phyloP scores from a whole-genome alignment of 306 rosid species.

The Nissolia schottii region DNA sequence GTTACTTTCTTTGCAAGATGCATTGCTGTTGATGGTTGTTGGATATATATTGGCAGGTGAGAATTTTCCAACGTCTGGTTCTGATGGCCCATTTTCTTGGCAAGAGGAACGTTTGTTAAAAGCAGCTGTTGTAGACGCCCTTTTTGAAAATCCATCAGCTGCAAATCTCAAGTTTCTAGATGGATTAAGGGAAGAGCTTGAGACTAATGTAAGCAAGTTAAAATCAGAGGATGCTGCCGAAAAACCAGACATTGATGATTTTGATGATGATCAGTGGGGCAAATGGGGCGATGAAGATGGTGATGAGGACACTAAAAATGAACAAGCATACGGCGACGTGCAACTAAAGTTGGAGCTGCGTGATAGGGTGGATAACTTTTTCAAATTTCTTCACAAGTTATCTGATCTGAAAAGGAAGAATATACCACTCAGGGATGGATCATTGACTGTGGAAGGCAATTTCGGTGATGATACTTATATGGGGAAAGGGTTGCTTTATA shows the following conservation, averaged over 20 bases:
- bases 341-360: conserved; percentile 95
- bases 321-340: conserved; percentile 56
- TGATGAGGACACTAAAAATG: conserved; percentile 41
- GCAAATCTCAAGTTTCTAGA: conserved; percentile 73
- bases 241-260: conserved; percentile 54
- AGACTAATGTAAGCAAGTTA: conserved; percentile 49
- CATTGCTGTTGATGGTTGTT: conserved; percentile 63
- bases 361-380: conserved; percentile 76
- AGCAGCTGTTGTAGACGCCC: conserved; percentile 79
- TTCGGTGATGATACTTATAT: conserved; percentile 52
- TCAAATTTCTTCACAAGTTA: conserved; percentile 82
- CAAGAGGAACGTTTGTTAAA: conserved; percentile 87
- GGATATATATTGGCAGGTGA: conserved; percentile 92
- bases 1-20: conserved; percentile 73
- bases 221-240: conserved; percentile 50
- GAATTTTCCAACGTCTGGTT: conserved; percentile 82
- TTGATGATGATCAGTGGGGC: conserved; percentile 91
- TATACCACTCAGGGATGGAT: conserved; percentile 57
- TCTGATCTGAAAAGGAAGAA: conserved; percentile 58
- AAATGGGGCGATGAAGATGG: conserved; percentile 92
- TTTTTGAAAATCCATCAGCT: conserved; percentile 73
- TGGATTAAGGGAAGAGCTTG: conserved; percentile 78
- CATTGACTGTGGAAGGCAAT: conserved; percentile 44
- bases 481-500: conserved; percentile 69
- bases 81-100: conserved; percentile 95